Conservation (phyloP, 2,329 filamentous ascomycete genomes). For the Exophiala bonariae region DNA sequence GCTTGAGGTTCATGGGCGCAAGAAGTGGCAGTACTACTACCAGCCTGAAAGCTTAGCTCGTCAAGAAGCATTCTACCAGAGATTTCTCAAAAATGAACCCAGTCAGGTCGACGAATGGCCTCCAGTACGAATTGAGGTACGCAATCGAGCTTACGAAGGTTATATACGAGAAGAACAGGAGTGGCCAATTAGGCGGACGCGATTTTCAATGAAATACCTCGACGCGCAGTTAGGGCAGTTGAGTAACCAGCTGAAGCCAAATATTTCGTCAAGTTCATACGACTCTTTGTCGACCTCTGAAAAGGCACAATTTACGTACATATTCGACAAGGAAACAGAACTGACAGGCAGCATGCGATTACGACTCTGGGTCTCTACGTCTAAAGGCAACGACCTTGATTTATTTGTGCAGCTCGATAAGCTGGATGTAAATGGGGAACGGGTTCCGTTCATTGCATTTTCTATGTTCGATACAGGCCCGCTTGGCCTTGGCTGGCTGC, state of each 20-base stretch:
- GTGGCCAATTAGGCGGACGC: constrained; percentile 4
- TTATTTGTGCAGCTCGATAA: constrained; percentile 5
- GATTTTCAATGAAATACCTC: constrained; percentile 6
- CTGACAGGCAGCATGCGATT: constrained; percentile 1
- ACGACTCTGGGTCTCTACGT: not conserved
- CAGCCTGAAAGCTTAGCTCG: not conserved
- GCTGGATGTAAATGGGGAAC: not conserved
- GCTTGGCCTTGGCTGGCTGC: constrained; percentile 6
- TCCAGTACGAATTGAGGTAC: constrained; percentile 5
- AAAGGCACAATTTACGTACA: not conserved
- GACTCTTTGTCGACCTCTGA: not conserved
- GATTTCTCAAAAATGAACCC: constrained; percentile 6
- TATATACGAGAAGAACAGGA: not conserved
- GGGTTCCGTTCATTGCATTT: constrained; percentile 3
- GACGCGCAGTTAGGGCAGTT: not conserved
- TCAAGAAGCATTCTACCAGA: constrained; percentile 7
- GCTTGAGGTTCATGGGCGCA: constrained; percentile 9
- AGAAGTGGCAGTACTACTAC: constrained; percentile 14
- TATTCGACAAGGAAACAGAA: not conserved
- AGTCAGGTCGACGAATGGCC: constrained; percentile 9
- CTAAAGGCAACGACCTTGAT: not conserved
- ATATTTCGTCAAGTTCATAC: not conserved
- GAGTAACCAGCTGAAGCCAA: not conserved
- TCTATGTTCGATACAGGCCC: constrained; percentile 9
- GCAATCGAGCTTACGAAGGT: constrained; percentile 1